Conservation (phyloP, 257 asterid genomes). For the Mitragyna speciosa region DNA sequence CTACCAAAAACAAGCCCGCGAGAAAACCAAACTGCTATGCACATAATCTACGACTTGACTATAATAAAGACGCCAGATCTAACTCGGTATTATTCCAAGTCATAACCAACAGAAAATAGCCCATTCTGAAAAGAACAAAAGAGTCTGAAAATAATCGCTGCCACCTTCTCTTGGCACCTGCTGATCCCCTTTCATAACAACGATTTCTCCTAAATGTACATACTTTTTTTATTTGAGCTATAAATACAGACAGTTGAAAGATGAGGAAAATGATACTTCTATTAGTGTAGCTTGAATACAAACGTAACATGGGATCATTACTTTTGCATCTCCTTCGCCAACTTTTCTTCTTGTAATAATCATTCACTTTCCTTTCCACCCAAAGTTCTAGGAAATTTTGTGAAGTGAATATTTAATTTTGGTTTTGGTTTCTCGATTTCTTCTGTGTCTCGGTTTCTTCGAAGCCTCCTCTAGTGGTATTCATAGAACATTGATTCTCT, state of each 20-base stretch:
- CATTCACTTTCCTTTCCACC: not conserved
- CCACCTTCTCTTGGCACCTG: not conserved
- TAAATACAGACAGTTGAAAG: not conserved
- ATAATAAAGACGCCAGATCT: not conserved
- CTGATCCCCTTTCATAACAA: not conserved
- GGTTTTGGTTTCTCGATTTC: conserved; percentile 11
- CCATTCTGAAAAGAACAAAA: conserved; percentile 14
- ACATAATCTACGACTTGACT: not conserved
- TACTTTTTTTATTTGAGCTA: not conserved
- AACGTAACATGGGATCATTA: not conserved
- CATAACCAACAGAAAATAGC: conserved; percentile 15
- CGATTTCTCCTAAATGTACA: conserved; percentile 13
- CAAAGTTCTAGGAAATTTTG: conserved; percentile 4
- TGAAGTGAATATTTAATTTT: not conserved
- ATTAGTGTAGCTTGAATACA: not conserved
- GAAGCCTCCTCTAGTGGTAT: conserved; percentile 4
- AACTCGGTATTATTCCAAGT: not conserved
- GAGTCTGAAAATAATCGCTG: not conserved
- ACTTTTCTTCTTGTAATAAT: conserved; percentile 23
- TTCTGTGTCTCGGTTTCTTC: conserved; percentile 31
- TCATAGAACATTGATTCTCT: conserved; percentile 8
- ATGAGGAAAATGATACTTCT: not conserved
- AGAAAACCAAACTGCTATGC: not conserved
- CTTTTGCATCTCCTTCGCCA: conserved; percentile 26
- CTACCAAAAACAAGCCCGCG: not conserved